Evolutionary conservation across 208 protist species (phyloP).

Genomic region (Leishmania amazonensis): DNA sequence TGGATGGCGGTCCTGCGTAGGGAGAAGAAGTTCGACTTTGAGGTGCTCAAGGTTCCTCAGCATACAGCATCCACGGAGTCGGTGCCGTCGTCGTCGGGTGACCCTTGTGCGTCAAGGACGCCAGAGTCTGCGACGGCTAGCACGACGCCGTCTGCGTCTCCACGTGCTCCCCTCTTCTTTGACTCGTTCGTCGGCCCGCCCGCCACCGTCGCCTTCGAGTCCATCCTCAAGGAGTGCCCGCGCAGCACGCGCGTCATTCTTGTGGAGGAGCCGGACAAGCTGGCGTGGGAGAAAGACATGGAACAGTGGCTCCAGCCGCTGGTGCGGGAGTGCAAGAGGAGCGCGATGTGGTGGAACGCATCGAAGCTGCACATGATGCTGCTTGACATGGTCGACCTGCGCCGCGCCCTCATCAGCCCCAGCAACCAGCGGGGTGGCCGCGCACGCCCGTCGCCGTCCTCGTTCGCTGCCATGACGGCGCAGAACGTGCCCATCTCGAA

Average conservation of each 20-base stretch:
- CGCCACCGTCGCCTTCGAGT: conserved; percentile 78
- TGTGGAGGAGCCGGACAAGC: conserved; percentile 82
- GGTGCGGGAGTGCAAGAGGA: conserved; percentile 40
- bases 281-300: conserved; percentile 68
- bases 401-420: conserved; percentile 26
- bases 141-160: not conserved
- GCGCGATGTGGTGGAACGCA: conserved; percentile 14
- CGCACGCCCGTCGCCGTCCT: conserved; percentile 11
- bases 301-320: conserved; percentile 49
- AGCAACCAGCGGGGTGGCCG: conserved; percentile 7
- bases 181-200: conserved; percentile 83
- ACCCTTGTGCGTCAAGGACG: not conserved
- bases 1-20: conserved; percentile 72
- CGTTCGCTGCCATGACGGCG: conserved; percentile 17
- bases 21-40: conserved; percentile 67
- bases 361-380: conserved; percentile 57
- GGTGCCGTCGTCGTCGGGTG: not conserved
- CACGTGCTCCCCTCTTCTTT: conserved; percentile 26
- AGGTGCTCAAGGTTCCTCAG: conserved; percentile 35
- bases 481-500: conserved; percentile 35
- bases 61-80: not conserved
- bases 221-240: conserved; percentile 71
- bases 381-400: conserved; percentile 58
- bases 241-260: conserved; percentile 80
- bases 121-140: not conserved